Evolutionary conservation across 2,329 filamentous ascomycete genomes (phyloP), one percentile per base, ranked within the genome.

Genomic region (Capronia epimyces): DNA sequence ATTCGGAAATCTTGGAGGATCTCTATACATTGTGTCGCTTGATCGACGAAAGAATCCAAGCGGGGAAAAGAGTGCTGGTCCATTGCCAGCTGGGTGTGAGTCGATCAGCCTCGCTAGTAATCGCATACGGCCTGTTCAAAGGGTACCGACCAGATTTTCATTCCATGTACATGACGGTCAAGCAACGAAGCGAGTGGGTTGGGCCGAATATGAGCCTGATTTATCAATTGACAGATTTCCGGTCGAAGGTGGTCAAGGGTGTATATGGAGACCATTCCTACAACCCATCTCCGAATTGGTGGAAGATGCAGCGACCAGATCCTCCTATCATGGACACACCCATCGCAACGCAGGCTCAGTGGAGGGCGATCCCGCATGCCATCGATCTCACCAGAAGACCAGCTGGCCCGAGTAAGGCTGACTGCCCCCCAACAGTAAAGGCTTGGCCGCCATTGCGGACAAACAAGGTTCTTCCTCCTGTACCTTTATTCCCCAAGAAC

Each of bases 131-230:
- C 10, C 63, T 84, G 13, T 84, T 79, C 68, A 83, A 83, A 59
- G 79, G 82, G 50, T 77, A 77, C 7, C 69, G 76, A 36, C 66
- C 81, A 59, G 81, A 79, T 61, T 82, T 84, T 32, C 81, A 83
- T 64, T 78, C 81, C 56, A 81, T 81, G 54, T 84, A 84, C 61
- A 78, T 81, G 64, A 70, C 74, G 34, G 80, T 83, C 24, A 84
- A 84, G 67, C 75, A 72, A 60, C 73, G 78, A 53, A 84, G 81
- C 68, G 79, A 78, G 63, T 84, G 81, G 81, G 82, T 84, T 39
- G 80, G 81, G 1, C 81, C 81, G 1, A 84, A 84, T 64, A 84
- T 84, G 81, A 83, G 81, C 58, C 69, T 84, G 49, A 84, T 84
- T 63, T 84, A 84, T 72, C 81, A 84, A 62, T 70, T 84, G 42